Conservation (phyloP, 177 flowering plant species). For the Tripterygium wilfordii region DNA sequence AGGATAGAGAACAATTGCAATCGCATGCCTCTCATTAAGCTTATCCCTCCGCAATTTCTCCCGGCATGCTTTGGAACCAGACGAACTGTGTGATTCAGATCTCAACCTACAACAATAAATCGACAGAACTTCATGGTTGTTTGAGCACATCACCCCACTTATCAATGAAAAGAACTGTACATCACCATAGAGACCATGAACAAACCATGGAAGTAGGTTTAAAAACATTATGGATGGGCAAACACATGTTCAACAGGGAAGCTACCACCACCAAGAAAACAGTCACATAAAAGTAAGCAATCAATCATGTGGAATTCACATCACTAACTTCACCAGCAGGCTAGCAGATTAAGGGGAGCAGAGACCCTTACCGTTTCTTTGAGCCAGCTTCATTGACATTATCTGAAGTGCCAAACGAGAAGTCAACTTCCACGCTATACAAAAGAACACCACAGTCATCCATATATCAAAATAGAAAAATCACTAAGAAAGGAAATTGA, state of each 20-base stretch:
- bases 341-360: background rate
- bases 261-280: background rate
- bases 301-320: too few species aligned
- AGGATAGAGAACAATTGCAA: conserved; percentile 3
- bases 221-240: background rate
- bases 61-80: conserved; percentile 27
- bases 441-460: background rate
- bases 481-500: too few species aligned
- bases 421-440: conserved; percentile 15
- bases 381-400: conserved; percentile 9
- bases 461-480: background rate
- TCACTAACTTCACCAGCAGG: too few species aligned
- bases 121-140: background rate
- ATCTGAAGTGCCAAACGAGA: conserved; percentile 16
- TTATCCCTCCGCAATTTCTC: conserved; percentile 27
- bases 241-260: background rate
- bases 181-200: background rate
- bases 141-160: too few species aligned
- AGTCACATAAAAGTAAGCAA: background rate
- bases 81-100: conserved; percentile 16
- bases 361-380: conserved; percentile 13
- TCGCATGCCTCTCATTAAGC: conserved; percentile 23
- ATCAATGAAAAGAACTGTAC: background rate
- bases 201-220: background rate
- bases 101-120: conserved; percentile 11